Base-by-base conservation (phyloP, 345 rosid species). In the Eutrema heterophyllum region DNA sequence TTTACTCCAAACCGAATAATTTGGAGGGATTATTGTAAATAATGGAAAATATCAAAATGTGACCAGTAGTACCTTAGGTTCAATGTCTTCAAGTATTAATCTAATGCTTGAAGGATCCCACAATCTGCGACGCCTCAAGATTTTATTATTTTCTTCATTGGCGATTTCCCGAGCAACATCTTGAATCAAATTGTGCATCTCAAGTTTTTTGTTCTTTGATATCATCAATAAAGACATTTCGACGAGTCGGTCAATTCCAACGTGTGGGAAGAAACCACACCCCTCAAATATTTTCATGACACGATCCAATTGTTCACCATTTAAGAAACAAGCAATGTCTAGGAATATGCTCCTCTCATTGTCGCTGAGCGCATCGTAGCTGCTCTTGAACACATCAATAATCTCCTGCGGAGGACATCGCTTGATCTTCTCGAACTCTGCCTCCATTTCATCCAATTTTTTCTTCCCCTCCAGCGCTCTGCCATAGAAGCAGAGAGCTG, bases 301-400 rank as follows among this genome's bases (percentile, higher is more conserved):
- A 16, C 16, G 4, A 38, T 76, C 63, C 3, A n/a, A 6, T 2
- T 15, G 8, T 56, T 56, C 54, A 8, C 79, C 73, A 0, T 50
- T 64, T 7, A 77, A 77, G 57, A 81, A 77, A 68, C 59, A 81
- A 14, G 79, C 72, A 64, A 81, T 43, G 45, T 77, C 81, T 1
- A 77, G 45, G 32, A 81, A 81, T 52, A 78, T 73, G 26, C 18
- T 48, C 27, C 49, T 81, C 76, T 68, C 78, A 4, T 59, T 55
- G 7, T 56, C 64, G 9, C 38, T 55, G 4, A 81, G 79, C 5
- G 30, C 77, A 69, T 73, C 79, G 8, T 53, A 81, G 38, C 77
- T 78, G 13, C 64, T 73, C 33, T 32, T 64, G 39, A 81, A 53
- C 12, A 69, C 7, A 41, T 70, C 2, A 13, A 61, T 26, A 58